Base-by-base conservation (phyloP, 768 basidiomycete genomes). In the Mycena maculata region DNA sequence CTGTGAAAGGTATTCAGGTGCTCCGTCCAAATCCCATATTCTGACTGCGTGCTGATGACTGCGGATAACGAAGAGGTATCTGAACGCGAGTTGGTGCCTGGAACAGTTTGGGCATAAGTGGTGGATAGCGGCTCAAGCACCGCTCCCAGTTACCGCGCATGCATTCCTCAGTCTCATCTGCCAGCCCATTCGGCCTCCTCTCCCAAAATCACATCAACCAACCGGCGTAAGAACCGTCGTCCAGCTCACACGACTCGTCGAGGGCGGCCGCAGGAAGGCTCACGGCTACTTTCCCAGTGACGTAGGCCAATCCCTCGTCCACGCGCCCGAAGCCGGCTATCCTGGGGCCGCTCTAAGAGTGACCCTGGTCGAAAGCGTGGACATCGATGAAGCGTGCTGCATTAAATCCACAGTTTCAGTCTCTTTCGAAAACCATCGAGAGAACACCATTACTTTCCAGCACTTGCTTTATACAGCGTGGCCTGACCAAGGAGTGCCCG, bases 121-220 rank as follows among this genome's bases (percentile, higher is more conserved):
- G 87, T 94, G 93, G 92, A 92, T 96, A 63, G 93, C 93, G 3
- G 86, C 92, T 0, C 94, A 96, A 74, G 95, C 94, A 0, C 93
- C 95, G 0, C 78, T 94, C 36, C 87, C 84, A 6, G 75, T 81
- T 52, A 93, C 94, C 0, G 83, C 86, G 0, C 91, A 95, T 73
- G 80, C 92, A 6, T 95, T 95, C 77, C 86, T 96, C 74, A 92
- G 87, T 68, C 76, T 92, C 50, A 82, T 95, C 67, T 75, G 87
- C 38, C 86, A 88, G 64, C 83, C 86, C 28, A 76, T 82, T 49
- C 65, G 76, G 4, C 64, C 71, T 10, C 86, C 84, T 61, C 71
- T 45, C 59, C 74, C 49, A 39, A 54, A 49, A 3, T 25, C 50
- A n/a, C 71, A 74, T 30, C 65, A 45, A 38, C 77, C 74, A 25